Percentiles rank a stretch among this genome's conserved stretches.
These are phyloP conservation scores for Diospyros lotus DNA, from an alignment of 148 eudicot genomes.

Conservation along the genomic window DNA sequence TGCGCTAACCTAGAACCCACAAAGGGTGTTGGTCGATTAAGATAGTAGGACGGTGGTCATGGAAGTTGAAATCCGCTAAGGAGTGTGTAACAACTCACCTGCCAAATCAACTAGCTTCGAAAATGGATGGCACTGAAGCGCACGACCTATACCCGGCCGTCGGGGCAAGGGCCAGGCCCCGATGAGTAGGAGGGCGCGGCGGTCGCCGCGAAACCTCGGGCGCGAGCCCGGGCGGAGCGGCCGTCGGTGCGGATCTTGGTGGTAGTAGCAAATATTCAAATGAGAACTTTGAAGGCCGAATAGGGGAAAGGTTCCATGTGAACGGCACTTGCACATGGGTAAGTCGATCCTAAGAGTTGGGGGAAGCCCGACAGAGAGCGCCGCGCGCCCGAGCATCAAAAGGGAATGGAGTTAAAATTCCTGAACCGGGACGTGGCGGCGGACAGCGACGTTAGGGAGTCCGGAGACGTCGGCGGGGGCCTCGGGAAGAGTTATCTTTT, in stretches of 20 bases:
- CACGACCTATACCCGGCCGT: constrained; percentile 33
- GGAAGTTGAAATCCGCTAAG: constrained; percentile 18
- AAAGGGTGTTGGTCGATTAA: too few relatives aligned
- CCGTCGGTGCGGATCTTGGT: constrained; percentile 33
- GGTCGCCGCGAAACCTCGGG: constrained; percentile 29
- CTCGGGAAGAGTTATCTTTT: constrained; percentile 57
- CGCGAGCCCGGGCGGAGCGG: constrained; percentile 22
- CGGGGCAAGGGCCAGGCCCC: constrained; percentile 30
- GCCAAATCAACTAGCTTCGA: constrained; percentile 24
- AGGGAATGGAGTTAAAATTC: too few relatives aligned
- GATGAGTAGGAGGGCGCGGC: constrained; percentile 33
- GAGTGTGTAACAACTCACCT: constrained; percentile 27
- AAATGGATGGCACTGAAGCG: constrained; percentile 45
- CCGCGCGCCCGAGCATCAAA: too few relatives aligned
- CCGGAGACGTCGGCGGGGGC: constrained; percentile 53
- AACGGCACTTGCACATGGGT: constrained; percentile 43
- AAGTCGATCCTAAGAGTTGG: constrained; percentile 20
- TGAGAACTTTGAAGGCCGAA: constrained; percentile 48
- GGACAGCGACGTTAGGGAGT: too few relatives aligned
- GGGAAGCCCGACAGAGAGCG: constrained; percentile 3
- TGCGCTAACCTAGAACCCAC: too few relatives aligned
- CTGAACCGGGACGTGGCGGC: too few relatives aligned
- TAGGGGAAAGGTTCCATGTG: constrained; percentile 48
- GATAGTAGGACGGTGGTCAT: neutral
- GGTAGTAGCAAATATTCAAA: constrained; percentile 57